Conservation (phyloP, 495 filamentous ascomycete genomes). For the Talaromyces adpressus region DNA sequence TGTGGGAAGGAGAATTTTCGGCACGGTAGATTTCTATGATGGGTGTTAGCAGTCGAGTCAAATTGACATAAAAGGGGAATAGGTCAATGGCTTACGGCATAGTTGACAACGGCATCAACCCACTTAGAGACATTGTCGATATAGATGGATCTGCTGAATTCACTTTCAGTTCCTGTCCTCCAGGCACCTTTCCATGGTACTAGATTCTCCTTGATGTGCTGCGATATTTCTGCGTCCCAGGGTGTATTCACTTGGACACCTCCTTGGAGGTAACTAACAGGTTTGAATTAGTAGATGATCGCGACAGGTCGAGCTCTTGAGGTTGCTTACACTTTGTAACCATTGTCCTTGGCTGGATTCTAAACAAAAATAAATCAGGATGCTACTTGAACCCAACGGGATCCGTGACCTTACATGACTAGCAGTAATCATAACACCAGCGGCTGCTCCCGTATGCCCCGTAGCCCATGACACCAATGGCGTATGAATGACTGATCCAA, state of each 20-base stretch:
- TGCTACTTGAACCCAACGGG: not conserved
- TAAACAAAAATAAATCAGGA: constrained; percentile 17
- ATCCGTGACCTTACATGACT: constrained; percentile 41
- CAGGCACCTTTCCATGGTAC: constrained; percentile 44
- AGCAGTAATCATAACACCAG: constrained; percentile 68
- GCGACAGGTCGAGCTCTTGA: not conserved
- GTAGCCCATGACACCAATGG: constrained; percentile 66
- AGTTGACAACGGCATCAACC: constrained; percentile 30
- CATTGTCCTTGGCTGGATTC: constrained; percentile 66
- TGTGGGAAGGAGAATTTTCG: constrained; percentile 19
- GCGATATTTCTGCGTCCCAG: constrained; percentile 53
- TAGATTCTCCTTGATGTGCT: constrained; percentile 50
- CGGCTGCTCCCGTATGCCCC: constrained; percentile 45
- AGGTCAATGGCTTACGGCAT: constrained; percentile 21
- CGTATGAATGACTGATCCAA: constrained; percentile 49
- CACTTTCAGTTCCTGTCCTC: constrained; percentile 36
- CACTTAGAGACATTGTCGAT: constrained; percentile 37
- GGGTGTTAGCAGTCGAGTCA: constrained; percentile 9
- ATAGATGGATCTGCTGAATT: constrained; percentile 35
- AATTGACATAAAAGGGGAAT: not conserved
- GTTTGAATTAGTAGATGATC: constrained; percentile 8
- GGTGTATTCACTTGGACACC: constrained; percentile 67
- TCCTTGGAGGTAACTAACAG: constrained; percentile 51
- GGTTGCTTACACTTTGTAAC: constrained; percentile 57
- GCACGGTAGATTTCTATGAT: constrained; percentile 29